Base-by-base conservation (phyloP, 768 basidiomycete genomes). In the Strobilomyces echinocephalus region DNA sequence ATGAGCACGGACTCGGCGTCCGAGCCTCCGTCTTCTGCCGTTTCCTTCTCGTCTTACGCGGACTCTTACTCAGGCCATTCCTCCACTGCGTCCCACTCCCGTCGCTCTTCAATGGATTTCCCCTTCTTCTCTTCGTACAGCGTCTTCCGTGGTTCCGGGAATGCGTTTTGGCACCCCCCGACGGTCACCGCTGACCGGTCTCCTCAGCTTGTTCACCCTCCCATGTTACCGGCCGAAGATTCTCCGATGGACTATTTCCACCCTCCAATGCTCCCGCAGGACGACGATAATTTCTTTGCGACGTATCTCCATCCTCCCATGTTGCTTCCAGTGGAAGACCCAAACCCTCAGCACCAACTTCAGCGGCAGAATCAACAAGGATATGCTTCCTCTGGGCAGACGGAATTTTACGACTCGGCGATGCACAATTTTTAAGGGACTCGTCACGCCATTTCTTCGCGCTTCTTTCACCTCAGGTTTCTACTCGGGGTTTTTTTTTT, bases 161-260 rank as follows among this genome's bases (percentile, higher is more conserved):
- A 70, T 30, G 57, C 84, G 8, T 85, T 87, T 61, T 89, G 87
- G 87, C 88, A 91, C 68, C 87, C 88, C 3, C 84, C 87, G 10
- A 85, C 86, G 78, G 76, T 86, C 59, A 73, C 80, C 5, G 79
- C 81, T 57, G 79, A 78, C 26, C 72, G 76, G 51, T 83, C 83
- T 4, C 80, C 80, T 1, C 74, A 78, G 18, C 65, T 82, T 38
- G 76, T 84, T 56, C 87, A 89, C 55, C 87, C 87, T 9, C 84
- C 85, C 3, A 85, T 87, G 85, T 74, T 85, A 3, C 80, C 81
- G 0, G 52, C 71, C 5, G 82, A 82, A 33, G 85, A 88, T 51
- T 78, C 80, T 18, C 79, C 82, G 16, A 86, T 87, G 83, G 86
- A 88, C 59, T 89, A 81, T 58, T 72, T 88, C 7, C 86, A 88